Percentiles rank a stretch among this genome's conserved stretches.
Conservation (phyloP, 345 rosid genomes). For the thale cress (Arabidopsis thaliana) region TAIR10.1 NC_003075.7:10478001-10478500, state of each 20-base stretch:
- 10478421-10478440: conserved; percentile 2
- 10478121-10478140: conserved; percentile 79
- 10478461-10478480: background rate
- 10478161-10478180: conserved; percentile 3
- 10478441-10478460: background rate
- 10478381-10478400: conserved; percentile 32
- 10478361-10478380: conserved; percentile 38
- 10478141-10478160: conserved; percentile 42
- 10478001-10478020: conserved; percentile 50
- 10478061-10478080: conserved; percentile 75
- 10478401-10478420: conserved; percentile 20
- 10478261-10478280: conserved; percentile 68
- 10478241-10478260: conserved; percentile 74
- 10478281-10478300: conserved; percentile 78
- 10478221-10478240: conserved; percentile 37
- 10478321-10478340: conserved; percentile 54
- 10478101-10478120: conserved; percentile 62
- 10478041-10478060: conserved; percentile 50
- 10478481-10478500: conserved; percentile 9
- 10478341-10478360: conserved; percentile 45
- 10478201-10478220: conserved; percentile 7
- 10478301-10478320: conserved; percentile 78
- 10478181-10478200: background rate
- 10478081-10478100: conserved; percentile 62
- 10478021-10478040: conserved; percentile 48